phyloP scores from a whole-genome alignment of 495 filamentous ascomycete genomes.

The Penicillium fimorum region DNA sequence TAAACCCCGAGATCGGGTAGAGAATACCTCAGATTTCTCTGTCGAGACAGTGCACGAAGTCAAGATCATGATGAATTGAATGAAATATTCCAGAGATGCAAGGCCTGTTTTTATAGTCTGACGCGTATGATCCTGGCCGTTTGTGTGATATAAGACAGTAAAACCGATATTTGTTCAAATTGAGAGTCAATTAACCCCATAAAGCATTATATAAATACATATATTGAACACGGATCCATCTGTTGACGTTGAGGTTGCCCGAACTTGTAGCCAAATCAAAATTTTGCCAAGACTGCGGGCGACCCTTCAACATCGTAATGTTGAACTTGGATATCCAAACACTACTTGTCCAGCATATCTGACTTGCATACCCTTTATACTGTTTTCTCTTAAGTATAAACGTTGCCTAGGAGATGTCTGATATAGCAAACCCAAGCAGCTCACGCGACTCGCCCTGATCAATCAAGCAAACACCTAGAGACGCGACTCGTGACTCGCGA shows the following conservation, averaged over 20 bases:
- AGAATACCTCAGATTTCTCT: background rate
- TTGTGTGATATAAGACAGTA: background rate
- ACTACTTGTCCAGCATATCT: conserved; percentile 2
- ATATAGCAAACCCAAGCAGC: background rate
- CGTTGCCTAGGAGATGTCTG: conserved; percentile 4
- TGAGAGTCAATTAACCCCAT: too few species aligned
- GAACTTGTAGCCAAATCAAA: conserved; percentile 30
- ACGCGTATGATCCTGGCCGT: background rate
- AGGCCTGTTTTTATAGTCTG: background rate
- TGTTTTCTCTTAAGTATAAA: background rate
- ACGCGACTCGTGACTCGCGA: conserved; percentile 24
- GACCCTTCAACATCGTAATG: conserved; percentile 9
- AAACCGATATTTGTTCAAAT: background rate
- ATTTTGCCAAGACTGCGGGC: conserved; percentile 41
- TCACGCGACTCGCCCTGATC: conserved; percentile 8
- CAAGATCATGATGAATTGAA: conserved; percentile 6
- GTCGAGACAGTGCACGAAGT: background rate
- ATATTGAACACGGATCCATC: background rate
- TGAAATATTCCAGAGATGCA: background rate
- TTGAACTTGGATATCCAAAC: conserved; percentile 4
- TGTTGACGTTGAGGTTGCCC: conserved; percentile 34
- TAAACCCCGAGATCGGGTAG: background rate
- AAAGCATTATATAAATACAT: too few species aligned
- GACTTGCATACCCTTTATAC: background rate
- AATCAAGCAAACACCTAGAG: background rate